Conservation (phyloP, 192 early-diverging fungal species). For the Bifiguratus adelaidae region DNA sequence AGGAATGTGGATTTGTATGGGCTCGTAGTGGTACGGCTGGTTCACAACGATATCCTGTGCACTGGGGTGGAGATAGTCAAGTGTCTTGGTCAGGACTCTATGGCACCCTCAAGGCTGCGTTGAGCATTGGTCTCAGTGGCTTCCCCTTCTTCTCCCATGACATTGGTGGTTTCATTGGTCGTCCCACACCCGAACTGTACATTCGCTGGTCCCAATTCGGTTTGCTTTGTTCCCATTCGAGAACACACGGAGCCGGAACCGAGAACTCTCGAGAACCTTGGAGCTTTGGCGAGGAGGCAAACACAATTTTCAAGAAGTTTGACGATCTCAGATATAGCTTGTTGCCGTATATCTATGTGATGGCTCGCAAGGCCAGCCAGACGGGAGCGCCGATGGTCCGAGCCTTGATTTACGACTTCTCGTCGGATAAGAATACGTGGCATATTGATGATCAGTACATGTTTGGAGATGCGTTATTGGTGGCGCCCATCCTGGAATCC, state of each 20-base stretch:
- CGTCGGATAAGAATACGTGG: too few species aligned
- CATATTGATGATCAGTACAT: too few species aligned
- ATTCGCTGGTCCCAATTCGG: slow-evolving; percentile 6
- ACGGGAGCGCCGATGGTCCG: too few species aligned
- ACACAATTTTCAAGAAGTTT: neutral
- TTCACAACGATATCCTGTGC: slow-evolving; percentile 5
- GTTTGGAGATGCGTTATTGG: too few species aligned
- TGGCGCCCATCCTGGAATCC: too few species aligned
- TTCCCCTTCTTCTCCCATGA: slow-evolving; percentile 5
- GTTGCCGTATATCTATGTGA: slow-evolving; percentile 2
- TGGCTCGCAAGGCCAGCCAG: too few species aligned
- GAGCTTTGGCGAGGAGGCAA: slow-evolving; percentile 2
- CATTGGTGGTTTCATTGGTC: slow-evolving; percentile 4
- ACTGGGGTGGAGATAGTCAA: slow-evolving; percentile 9
- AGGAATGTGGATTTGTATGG: too few species aligned
- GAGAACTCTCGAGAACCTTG: slow-evolving; percentile 4
- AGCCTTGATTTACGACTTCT: too few species aligned
- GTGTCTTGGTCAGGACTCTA: neutral
- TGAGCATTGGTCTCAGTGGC: neutral
- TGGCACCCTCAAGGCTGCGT: slow-evolving; percentile 2
- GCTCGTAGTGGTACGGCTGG: slow-evolving; percentile 4
- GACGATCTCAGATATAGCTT: neutral
- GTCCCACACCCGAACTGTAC: neutral
- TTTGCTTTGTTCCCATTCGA: slow-evolving; percentile 2
- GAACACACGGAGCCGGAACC: slow-evolving; percentile 1